Percentiles rank a stretch among this genome's conserved stretches.
Evolutionary conservation across 1,139 yeast species (phyloP).

Genomic region (Blastobotrys arbuscula): DNA sequence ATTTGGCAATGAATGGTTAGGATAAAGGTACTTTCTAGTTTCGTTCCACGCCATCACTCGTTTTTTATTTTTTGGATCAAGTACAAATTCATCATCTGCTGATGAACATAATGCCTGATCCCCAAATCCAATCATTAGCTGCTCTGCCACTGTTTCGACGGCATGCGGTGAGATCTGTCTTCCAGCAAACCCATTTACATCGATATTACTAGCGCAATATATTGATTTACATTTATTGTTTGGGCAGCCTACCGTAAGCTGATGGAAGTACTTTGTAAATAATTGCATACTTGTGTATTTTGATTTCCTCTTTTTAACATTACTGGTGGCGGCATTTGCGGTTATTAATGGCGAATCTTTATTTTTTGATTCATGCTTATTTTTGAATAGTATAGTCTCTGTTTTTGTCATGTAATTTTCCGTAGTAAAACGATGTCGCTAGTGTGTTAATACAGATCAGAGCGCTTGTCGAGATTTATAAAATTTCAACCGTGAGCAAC

Average conservation of each 20-base stretch:
- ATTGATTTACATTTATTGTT: constrained; percentile 18
- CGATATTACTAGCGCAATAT: constrained; percentile 19
- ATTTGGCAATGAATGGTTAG: neutral
- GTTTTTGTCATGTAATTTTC: too few relatives aligned
- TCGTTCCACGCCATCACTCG: neutral
- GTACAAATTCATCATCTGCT: neutral
- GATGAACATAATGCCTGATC: neutral
- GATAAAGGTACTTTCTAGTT: neutral
- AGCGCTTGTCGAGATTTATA: too few relatives aligned
- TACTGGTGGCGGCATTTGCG: too few relatives aligned
- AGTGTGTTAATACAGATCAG: too few relatives aligned
- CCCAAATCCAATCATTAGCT: constrained; percentile 2
- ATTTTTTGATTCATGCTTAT: too few relatives aligned
- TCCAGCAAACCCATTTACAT: constrained; percentile 15
- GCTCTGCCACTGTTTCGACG: constrained; percentile 2
- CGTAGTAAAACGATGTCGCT: too few relatives aligned
- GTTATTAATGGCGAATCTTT: too few relatives aligned
- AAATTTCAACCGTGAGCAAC: too few relatives aligned
- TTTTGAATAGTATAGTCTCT: too few relatives aligned
- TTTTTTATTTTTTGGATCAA: too few relatives aligned
- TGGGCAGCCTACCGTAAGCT: constrained; percentile 23
- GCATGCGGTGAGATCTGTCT: constrained; percentile 13
- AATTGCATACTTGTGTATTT: too few relatives aligned
- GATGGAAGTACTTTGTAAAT: constrained; percentile 21
- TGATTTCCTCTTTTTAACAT: too few relatives aligned